Base-by-base conservation (phyloP, 2,329 filamentous ascomycete species). In the Alternaria sp. region DNA sequence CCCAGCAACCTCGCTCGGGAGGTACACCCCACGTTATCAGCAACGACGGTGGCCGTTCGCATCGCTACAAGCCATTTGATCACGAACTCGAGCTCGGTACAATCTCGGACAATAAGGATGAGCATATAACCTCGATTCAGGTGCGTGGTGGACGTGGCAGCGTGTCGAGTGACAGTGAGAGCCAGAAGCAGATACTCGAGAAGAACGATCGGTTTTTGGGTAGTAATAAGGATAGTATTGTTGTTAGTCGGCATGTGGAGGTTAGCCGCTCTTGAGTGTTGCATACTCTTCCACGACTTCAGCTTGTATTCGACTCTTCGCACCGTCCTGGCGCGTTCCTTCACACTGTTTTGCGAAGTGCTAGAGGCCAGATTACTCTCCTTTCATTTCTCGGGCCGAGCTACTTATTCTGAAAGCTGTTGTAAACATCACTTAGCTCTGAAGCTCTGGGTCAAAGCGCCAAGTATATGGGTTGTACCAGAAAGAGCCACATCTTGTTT, bases 141-240 rank as follows among this genome's bases (percentile, higher is more conserved):
- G 54, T 51, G 10, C 51, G 49, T 21, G 62, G 56, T 3, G 60
- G 58, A 31, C 45, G 54, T 13, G 51, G 37, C 14, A 62, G 56
- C 28, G 45, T 52, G 9, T 51, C 39, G 31, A 63, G 56, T 10
- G 64, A 67, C 10, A 61, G 29, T 23, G 62, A 61, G 26, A 66
- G 62, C 33, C 58, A 64, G 52, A 60, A 58, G 48, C 51, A 61
- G 48, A 62, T 61, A 10, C 14, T 65, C 36, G 63, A 37, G 33
- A 53, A 53, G 40, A 44, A 34, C 3, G 31, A 34, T 14, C 29
- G n/a, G 14, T 37, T 36, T 28, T 2, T 36, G 3, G 26, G 8
- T 23, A 42, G 21, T 26, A 39, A 50, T 2, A 49, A 50, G 28
- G 34, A 40, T 5, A 17, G 41, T 8, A 55, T 55, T 11, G 26